Percentiles rank a stretch among this genome's conserved stretches.
Conservation (phyloP, 176 grass and related monocot genomes). For the Pontederia paniculata region DNA sequence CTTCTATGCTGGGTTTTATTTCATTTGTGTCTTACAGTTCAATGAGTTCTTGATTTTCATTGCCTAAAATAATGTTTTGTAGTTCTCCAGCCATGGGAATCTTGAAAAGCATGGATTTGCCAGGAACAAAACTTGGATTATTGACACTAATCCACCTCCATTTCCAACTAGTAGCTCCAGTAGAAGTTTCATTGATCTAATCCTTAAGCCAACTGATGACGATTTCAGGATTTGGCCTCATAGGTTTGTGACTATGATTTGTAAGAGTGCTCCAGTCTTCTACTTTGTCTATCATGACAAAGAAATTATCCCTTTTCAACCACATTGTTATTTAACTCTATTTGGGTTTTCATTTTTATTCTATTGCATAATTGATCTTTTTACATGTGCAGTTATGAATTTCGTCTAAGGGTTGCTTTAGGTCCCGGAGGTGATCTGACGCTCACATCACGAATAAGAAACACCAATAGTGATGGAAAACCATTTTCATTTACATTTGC, state of each 20-base stretch:
- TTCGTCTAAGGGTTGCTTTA: conserved; percentile 75
- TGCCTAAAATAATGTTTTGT: conserved; percentile 26
- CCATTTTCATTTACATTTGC: conserved; percentile 80
- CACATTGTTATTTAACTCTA: conserved; percentile 13
- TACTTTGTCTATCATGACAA: neutral
- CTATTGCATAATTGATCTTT: neutral
- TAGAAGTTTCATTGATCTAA: conserved; percentile 72
- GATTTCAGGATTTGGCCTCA: conserved; percentile 78
- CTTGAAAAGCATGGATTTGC: conserved; percentile 75
- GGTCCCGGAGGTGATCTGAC: conserved; percentile 57
- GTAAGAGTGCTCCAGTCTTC: neutral
- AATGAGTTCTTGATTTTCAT: neutral
- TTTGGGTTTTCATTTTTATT: conserved; percentile 1
- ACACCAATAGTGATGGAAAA: conserved; percentile 51
- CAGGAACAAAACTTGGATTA: conserved; percentile 47
- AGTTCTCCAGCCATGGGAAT: conserved; percentile 65
- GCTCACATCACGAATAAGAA: conserved; percentile 75
- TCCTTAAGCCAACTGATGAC: conserved; percentile 70
- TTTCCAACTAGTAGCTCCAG: conserved; percentile 43
- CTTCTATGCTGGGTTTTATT: conserved; percentile 8
- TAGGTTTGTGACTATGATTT: conserved; percentile 23
- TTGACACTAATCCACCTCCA: conserved; percentile 63
- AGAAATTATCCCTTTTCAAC: neutral
- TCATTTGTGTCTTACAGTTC: neutral
- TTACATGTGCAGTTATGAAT: conserved; percentile 45